These are phyloP conservation scores for Atkinsonella hypoxylon DNA, from an alignment of 2,329 filamentous ascomycete species.

Conservation along the genomic window DNA sequence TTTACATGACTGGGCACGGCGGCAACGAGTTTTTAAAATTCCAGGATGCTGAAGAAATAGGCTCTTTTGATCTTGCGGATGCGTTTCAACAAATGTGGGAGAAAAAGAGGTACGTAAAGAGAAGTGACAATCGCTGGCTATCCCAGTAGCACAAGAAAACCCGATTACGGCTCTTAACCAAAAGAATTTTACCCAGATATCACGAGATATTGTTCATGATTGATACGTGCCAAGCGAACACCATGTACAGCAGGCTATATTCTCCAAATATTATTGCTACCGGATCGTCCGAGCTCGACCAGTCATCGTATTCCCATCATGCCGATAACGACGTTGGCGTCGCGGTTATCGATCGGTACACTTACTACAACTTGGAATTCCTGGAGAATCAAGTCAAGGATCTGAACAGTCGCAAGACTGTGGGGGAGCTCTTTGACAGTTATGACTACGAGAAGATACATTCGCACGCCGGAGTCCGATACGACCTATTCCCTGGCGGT, in stretches of 20 bases:
- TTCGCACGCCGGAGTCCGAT: constrained; percentile 79
- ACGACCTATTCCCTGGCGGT: constrained; percentile 87
- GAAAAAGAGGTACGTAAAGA: constrained; percentile 70
- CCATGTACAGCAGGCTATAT: constrained; percentile 98
- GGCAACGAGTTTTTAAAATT: constrained; percentile 98
- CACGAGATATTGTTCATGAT: constrained; percentile 99
- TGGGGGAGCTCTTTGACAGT: constrained; percentile 91
- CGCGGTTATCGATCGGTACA: constrained; percentile 96
- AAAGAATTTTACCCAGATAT: constrained; percentile 42
- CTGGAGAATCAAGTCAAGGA: constrained; percentile 83
- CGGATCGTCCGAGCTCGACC: constrained; percentile 88
- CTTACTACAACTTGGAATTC: constrained; percentile 97
- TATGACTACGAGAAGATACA: constrained; percentile 95
- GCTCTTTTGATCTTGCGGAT: constrained; percentile 88
- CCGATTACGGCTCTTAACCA: neutral
- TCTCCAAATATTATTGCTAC: constrained; percentile 97
- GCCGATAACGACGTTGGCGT: constrained; percentile 97
- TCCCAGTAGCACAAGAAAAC: neutral
- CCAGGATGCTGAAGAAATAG: constrained; percentile 95
- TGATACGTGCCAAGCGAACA: constrained; percentile 98
- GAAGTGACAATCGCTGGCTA: neutral
- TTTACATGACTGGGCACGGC: constrained; percentile 98
- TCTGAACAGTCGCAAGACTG: constrained; percentile 73
- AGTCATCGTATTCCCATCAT: constrained; percentile 95
- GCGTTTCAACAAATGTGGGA: constrained; percentile 99